phyloP scores from a whole-genome alignment of 2,329 filamentous ascomycete genomes.

The Decorospora gaudefroyi region DNA sequence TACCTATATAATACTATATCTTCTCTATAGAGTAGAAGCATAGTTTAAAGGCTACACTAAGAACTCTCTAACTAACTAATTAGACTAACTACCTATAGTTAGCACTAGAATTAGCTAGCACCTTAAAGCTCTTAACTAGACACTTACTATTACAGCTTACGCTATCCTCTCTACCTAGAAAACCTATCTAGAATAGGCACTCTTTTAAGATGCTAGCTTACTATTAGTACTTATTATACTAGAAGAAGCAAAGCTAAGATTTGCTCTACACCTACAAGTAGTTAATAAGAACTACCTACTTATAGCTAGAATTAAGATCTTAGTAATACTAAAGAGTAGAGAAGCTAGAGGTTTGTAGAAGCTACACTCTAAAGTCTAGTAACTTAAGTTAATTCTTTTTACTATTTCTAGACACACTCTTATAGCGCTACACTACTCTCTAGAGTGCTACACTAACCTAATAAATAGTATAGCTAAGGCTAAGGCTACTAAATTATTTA shows the following conservation, averaged over 20 bases:
- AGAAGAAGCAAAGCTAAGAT: constrained; percentile 2
- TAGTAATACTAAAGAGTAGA: constrained; percentile 1
- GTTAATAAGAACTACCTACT: neutral
- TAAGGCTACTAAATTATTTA: too few species aligned
- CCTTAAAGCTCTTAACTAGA: neutral
- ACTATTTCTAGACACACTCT: constrained; percentile 1
- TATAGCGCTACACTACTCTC: constrained; percentile 3
- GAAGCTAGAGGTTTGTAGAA: neutral
- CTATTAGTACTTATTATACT: neutral
- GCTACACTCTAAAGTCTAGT: neutral
- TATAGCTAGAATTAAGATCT: neutral
- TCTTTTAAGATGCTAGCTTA: constrained; percentile 3
- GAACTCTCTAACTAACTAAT: neutral
- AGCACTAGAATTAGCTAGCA: neutral
- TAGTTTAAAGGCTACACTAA: constrained; percentile 6
- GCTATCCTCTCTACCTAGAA: constrained; percentile 1
- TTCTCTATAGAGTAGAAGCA: constrained; percentile 8
- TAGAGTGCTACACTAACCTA: constrained; percentile 1
- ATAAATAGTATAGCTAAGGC: neutral
- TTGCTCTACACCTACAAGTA: neutral
- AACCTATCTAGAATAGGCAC: neutral
- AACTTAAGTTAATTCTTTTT: constrained; percentile 1
- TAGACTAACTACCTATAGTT: neutral
- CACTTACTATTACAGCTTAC: neutral
- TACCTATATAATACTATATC: constrained; percentile 5